Conservation (phyloP, 257 asterid genomes). For the Gynochthodes officinalis region DNA sequence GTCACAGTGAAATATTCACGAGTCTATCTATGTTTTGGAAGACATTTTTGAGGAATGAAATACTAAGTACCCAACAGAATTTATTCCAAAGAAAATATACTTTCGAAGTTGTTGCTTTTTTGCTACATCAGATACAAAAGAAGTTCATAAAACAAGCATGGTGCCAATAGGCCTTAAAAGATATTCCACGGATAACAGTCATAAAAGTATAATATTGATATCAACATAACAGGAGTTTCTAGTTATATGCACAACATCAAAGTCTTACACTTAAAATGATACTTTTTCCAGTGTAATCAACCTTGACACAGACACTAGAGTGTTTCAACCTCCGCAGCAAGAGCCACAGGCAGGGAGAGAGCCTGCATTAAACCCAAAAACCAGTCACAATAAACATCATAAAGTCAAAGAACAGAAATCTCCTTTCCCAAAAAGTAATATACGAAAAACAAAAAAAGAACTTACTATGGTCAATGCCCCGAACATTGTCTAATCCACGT, state of each 20-base stretch:
- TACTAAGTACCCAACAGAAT: no score
- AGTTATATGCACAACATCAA: slow-evolving; percentile 1
- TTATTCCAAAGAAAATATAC: no score
- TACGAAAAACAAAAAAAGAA: slow-evolving; percentile 7
- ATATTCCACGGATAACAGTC: not conserved
- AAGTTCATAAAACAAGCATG: not conserved
- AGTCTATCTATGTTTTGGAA: no score
- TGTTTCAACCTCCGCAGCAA: slow-evolving; percentile 78
- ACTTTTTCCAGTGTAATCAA: not conserved
- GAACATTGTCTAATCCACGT: slow-evolving; percentile 77
- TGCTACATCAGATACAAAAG: not conserved
- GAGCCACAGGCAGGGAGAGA: slow-evolving; percentile 98
- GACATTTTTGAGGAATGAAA: no score
- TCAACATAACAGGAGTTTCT: not conserved
- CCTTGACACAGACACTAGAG: not conserved
- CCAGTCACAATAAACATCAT: not conserved
- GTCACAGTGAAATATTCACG: no score
- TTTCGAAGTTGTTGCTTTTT: not conserved
- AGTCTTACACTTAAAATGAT: not conserved
- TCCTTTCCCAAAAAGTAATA: not conserved
- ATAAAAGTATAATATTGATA: not conserved
- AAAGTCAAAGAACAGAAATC: not conserved
- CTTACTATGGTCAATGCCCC: slow-evolving; percentile 93
- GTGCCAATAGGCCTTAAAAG: not conserved
- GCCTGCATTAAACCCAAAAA: slow-evolving; percentile 35